Conservation (phyloP, 2,329 filamentous ascomycete genomes). For the Aureobasidium sp. region DNA sequence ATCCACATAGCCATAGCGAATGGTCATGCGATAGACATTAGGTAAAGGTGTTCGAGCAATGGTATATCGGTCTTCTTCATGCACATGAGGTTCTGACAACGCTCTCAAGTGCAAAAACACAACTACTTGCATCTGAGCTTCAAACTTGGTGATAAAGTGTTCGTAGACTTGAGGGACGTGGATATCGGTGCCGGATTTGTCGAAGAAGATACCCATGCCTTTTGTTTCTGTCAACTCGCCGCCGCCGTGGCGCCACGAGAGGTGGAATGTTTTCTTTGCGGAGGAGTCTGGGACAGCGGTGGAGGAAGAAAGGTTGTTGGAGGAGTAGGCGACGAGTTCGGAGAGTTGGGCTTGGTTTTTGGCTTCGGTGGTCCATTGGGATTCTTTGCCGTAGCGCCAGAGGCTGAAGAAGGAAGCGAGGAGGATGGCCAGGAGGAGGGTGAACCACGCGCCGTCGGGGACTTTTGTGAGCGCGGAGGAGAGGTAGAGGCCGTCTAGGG, state of each 20-base stretch:
- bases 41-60: conserved; percentile 16
- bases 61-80: conserved; percentile 17
- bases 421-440: conserved; percentile 54
- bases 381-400: conserved; percentile 72
- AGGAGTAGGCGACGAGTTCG: conserved; percentile 28
- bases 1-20: conserved; percentile 20
- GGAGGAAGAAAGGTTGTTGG: conserved; percentile 20
- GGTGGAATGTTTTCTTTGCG: conserved; percentile 20
- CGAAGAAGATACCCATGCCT: conserved; percentile 67
- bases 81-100: conserved; percentile 16
- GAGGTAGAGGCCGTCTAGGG: conserved; percentile 60
- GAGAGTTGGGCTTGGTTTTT: conserved; percentile 49
- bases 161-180: conserved; percentile 36
- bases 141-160: conserved; percentile 20
- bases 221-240: conserved; percentile 32
- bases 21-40: conserved; percentile 19
- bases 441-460: conserved; percentile 71
- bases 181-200: conserved; percentile 60
- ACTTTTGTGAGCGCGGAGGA: conserved; percentile 64
- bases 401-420: conserved; percentile 60
- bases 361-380: conserved; percentile 64
- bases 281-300: conserved; percentile 6
- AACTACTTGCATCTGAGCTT: conserved; percentile 18
- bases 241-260: conserved; percentile 33
- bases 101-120: conserved; percentile 21